phyloP scores from a whole-genome alignment of 2,329 filamentous ascomycete species.

The Epichloe coenophiala region DNA sequence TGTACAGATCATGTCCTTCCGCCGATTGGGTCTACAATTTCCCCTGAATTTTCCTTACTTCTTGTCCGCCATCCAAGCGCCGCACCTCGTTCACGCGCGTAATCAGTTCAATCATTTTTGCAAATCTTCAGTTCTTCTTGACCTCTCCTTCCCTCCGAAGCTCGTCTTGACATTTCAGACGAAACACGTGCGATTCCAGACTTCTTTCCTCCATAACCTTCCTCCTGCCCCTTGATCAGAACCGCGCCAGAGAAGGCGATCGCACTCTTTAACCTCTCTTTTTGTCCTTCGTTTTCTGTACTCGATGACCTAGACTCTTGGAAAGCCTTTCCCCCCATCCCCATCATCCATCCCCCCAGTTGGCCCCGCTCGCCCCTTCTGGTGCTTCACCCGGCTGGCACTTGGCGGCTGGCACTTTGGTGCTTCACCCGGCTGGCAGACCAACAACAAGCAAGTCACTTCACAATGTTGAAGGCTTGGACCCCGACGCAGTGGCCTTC shows the following conservation, averaged over 20 bases:
- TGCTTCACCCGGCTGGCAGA: not conserved
- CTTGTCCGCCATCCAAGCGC: not conserved
- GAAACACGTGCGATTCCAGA: not conserved
- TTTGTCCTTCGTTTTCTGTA: not conserved
- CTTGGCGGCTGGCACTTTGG: not conserved
- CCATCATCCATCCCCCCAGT: not conserved
- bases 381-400: not conserved
- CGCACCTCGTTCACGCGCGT: not conserved
- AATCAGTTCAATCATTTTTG: not conserved
- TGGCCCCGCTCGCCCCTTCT: not conserved
- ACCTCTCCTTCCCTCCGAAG: not conserved
- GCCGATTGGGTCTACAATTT: too few relatives aligned
- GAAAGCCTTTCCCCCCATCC: not conserved
- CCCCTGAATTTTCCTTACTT: too few relatives aligned
- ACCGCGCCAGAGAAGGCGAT: not conserved
- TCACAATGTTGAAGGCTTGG: conserved; percentile 5
- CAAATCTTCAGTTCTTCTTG: not conserved
- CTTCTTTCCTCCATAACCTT: not conserved
- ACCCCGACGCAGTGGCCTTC: conserved; percentile 11
- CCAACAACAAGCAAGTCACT: not conserved
- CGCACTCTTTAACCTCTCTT: not conserved
- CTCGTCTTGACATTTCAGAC: not conserved
- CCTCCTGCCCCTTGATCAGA: not conserved
- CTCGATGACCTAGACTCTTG: not conserved
- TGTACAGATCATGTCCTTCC: too few relatives aligned